Evolutionary conservation across 2,329 filamentous ascomycete genomes (phyloP).

Genomic region (Purpureocillium lavendulum): DNA sequence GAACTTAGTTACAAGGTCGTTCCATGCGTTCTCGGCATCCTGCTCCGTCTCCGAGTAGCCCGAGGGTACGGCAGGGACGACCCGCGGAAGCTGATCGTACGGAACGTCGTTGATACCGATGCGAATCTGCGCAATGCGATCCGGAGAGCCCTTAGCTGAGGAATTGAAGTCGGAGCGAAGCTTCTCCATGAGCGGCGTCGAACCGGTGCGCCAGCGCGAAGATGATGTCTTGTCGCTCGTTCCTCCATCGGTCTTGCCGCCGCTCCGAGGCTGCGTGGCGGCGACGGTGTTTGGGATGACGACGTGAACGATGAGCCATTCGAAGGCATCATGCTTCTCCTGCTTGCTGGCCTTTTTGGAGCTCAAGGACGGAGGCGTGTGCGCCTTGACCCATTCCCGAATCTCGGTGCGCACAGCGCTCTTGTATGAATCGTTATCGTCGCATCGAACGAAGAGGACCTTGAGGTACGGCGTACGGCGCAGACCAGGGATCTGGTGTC

Average conservation of each 20-base stretch:
- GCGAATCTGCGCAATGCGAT: slow-evolving; percentile 79
- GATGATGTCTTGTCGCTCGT: slow-evolving; percentile 57
- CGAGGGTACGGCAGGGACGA: slow-evolving; percentile 53
- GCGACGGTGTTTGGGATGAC: slow-evolving; percentile 80
- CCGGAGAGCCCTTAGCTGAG: slow-evolving; percentile 56
- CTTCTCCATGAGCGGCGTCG: slow-evolving; percentile 81
- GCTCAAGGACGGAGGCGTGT: slow-evolving; percentile 52
- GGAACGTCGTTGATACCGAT: slow-evolving; percentile 64
- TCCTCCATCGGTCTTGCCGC: slow-evolving; percentile 44
- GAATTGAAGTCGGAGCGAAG: slow-evolving; percentile 84
- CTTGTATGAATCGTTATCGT: slow-evolving; percentile 95
- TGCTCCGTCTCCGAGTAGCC: slow-evolving; percentile 63
- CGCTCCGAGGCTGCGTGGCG: slow-evolving; percentile 65
- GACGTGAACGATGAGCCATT: slow-evolving; percentile 92
- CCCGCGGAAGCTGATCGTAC: slow-evolving; percentile 54
- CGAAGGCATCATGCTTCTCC: slow-evolving; percentile 92
- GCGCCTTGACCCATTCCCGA: slow-evolving; percentile 81
- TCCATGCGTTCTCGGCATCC: slow-evolving; percentile 76
- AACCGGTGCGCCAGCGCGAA: slow-evolving; percentile 70
- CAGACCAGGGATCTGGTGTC: slow-evolving; percentile 92
- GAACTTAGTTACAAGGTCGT: slow-evolving; percentile 75
- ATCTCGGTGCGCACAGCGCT: slow-evolving; percentile 66
- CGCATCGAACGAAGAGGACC: slow-evolving; percentile 79
- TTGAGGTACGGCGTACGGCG: slow-evolving; percentile 92
- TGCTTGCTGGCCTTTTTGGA: slow-evolving; percentile 54